Evolutionary conservation across 2,329 filamentous ascomycete species (phyloP), one percentile per base, ranked within the genome.

Genomic region (Nigrospora oryzae): DNA sequence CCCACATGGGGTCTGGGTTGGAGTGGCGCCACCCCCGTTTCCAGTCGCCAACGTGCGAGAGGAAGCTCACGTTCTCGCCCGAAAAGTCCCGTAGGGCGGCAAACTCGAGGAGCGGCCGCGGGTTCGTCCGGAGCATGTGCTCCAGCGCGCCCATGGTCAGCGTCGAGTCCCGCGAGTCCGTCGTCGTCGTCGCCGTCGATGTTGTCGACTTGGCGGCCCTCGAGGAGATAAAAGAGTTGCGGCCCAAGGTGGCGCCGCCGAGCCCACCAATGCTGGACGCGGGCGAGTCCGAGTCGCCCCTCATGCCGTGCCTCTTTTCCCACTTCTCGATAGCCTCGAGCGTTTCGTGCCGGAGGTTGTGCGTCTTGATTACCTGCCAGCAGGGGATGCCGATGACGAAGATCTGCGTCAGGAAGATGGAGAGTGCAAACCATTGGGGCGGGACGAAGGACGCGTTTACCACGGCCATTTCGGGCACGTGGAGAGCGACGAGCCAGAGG

Each of bases 341-440:
- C 1, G 70, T 73, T 48, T 74, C 70, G 50, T 70, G 64, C 35
- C 60, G 63, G 2, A 74, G 64, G n/a, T 58, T 58, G 44, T 66
- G 67, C 45, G 71, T 68, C 45, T 63, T 67, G 39, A 64, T 49
- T 28, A 80, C 73, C 53, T 83, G 76, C 60, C 70, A 74, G 58
- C 79, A 74, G 7, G 82, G 82, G 46, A 83, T 67, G 55, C 83
- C 76, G 51, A 86, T 68, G 44, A 79, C 77, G 53, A 80, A 79
- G 40, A 81, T 69, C 54, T 86, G 80, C 46, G 84, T 75, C 46
- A 78, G 62, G 53, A 78, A 69, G 53, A 85, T 79, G 19, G 79
- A 80, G 5, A 81, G 61, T 39, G 74, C 72, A 46, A 84, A 70
- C 79, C 81, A 85, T 58, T 81, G 74, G 3, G 79, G 75, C 41